These are phyloP conservation scores for Biscutella auriculata DNA, from an alignment of 441 rosid genomes.

Conservation along the genomic window DNA sequence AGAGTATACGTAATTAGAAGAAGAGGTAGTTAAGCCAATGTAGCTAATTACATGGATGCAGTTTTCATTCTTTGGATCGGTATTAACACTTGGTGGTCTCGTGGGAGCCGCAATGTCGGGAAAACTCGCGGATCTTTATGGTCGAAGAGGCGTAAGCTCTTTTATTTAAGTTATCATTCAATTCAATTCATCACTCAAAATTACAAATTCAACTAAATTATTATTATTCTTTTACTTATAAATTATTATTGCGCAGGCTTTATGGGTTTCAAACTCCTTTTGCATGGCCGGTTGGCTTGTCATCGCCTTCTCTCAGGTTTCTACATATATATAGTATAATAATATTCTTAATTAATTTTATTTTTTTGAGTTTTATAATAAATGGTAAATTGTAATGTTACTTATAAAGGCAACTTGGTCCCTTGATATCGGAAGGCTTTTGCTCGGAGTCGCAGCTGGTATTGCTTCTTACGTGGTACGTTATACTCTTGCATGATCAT, in stretches of 20 bases:
- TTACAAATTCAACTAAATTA: too few relatives aligned
- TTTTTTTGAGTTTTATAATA: too few relatives aligned
- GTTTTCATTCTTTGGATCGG: conserved; percentile 78
- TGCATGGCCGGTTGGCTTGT: conserved; percentile 48
- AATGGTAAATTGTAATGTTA: neutral
- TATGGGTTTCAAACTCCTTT: conserved; percentile 48
- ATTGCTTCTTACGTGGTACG: conserved; percentile 42
- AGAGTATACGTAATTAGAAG: too few relatives aligned
- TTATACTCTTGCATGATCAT: too few relatives aligned
- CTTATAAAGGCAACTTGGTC: conserved; percentile 35
- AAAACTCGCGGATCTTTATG: conserved; percentile 52
- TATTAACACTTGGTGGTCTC: conserved; percentile 79
- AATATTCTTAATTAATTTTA: too few relatives aligned
- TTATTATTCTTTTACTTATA: too few relatives aligned
- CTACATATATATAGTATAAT: too few relatives aligned
- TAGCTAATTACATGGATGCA: conserved; percentile 15
- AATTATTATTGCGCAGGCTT: conserved; percentile 29
- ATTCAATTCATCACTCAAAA: too few relatives aligned
- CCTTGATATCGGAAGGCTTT: conserved; percentile 50
- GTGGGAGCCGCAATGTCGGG: conserved; percentile 78
- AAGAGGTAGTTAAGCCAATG: neutral
- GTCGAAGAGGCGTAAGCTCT: conserved; percentile 51
- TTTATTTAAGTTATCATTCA: too few relatives aligned
- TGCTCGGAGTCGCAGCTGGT: conserved; percentile 47
- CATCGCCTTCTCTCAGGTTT: conserved; percentile 36